phyloP scores from a whole-genome alignment of 106 monocot genomes.

The Phalaenopsis equestris region DNA sequence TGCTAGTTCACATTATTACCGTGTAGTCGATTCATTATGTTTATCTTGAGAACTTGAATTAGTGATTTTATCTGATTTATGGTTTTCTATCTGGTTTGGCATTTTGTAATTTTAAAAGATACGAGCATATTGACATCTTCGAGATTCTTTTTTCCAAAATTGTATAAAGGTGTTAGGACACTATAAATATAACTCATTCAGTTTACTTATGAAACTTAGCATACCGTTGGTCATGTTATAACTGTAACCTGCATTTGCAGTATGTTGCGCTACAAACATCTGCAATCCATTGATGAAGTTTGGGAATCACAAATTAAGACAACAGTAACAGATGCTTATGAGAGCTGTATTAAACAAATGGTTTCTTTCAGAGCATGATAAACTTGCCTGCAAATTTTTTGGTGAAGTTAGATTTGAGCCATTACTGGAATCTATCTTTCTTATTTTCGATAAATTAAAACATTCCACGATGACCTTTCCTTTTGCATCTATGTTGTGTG shows the following conservation, averaged over 20 bases:
- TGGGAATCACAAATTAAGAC: background rate
- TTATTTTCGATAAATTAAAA: too few relatives aligned
- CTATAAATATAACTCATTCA: background rate
- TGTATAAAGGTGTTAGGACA: background rate
- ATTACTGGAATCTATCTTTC: too few relatives aligned
- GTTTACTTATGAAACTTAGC: background rate
- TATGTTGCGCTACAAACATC: background rate
- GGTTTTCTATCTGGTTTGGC: background rate
- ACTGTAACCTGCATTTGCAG: background rate
- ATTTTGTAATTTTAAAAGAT: background rate
- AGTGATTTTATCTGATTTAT: background rate
- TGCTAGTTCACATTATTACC: background rate
- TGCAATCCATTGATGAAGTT: background rate
- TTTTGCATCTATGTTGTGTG: too few relatives aligned
- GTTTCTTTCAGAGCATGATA: too few relatives aligned
- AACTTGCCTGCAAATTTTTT: too few relatives aligned
- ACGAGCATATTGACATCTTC: background rate
- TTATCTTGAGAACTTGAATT: background rate
- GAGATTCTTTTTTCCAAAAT: background rate
- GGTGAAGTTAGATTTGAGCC: too few relatives aligned
- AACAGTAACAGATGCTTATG: background rate
- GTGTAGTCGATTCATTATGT: background rate
- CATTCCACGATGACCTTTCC: too few relatives aligned
- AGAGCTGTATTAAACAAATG: background rate
- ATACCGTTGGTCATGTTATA: background rate